Evolutionary conservation across 345 rosid species (phyloP).

Genomic region (Arabidopsis suecica): DNA sequence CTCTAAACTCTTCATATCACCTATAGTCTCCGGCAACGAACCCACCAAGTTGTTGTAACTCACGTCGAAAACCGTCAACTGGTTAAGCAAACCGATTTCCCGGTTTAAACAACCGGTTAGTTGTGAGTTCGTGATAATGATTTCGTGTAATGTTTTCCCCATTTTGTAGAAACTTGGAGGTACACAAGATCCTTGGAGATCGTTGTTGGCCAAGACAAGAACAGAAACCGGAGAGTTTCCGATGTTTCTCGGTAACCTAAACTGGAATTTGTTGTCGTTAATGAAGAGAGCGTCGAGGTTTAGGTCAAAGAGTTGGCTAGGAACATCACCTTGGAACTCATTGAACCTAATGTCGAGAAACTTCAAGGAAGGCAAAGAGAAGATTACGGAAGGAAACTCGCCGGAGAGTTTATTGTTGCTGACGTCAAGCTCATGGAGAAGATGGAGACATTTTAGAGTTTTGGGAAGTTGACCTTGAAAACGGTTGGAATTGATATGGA

Average conservation of each 20-base stretch:
- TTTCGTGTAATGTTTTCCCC: slow-evolving; percentile 61
- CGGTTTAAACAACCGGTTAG: slow-evolving; percentile 69
- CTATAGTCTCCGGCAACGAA: slow-evolving; percentile 64
- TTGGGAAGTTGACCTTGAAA: slow-evolving; percentile 67
- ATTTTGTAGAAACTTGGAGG: slow-evolving; percentile 69
- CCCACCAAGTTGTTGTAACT: slow-evolving; percentile 75
- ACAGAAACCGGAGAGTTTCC: slow-evolving; percentile 84
- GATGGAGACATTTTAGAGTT: slow-evolving; percentile 51
- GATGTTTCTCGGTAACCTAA: slow-evolving; percentile 65
- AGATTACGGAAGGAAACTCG: slow-evolving; percentile 64
- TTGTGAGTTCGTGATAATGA: slow-evolving; percentile 60
- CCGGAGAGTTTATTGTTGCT: slow-evolving; percentile 79
- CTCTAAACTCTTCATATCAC: slow-evolving; percentile 74
- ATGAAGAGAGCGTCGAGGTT: slow-evolving; percentile 84
- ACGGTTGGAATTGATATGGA: slow-evolving; percentile 80
- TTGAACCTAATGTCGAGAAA: slow-evolving; percentile 84
- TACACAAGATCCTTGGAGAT: slow-evolving; percentile 63
- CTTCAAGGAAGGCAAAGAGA: slow-evolving; percentile 67
- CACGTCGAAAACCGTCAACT: slow-evolving; percentile 74
- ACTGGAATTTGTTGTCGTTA: slow-evolving; percentile 77
- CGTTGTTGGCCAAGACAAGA: slow-evolving; percentile 75
- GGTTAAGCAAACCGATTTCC: slow-evolving; percentile 59
- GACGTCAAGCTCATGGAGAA: slow-evolving; percentile 73
- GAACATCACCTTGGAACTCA: slow-evolving; percentile 62
- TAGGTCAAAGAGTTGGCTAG: slow-evolving; percentile 61